phyloP scores from a whole-genome alignment of 1,284 basidiomycete genomes.

The Grifola frondosa region DNA sequence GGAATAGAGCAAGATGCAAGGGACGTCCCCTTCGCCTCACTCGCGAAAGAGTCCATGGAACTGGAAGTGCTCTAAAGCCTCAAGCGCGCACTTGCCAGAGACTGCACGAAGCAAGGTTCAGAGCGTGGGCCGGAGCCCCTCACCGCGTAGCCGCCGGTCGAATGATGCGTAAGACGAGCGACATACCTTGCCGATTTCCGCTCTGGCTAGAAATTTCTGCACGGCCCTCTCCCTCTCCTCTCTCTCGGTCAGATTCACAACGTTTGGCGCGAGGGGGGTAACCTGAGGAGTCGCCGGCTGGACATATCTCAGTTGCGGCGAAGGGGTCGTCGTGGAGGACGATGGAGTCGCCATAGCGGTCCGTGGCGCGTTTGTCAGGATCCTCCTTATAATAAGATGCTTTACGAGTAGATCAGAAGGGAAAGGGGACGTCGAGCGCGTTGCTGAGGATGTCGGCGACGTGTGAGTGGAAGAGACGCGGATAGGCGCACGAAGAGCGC shows the following conservation, averaged over 20 bases:
- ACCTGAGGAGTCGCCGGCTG: slow-evolving; percentile 41
- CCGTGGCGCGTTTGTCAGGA: slow-evolving; percentile 7
- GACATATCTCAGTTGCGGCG: slow-evolving; percentile 63
- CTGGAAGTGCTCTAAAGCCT: too few species aligned
- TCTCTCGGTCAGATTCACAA: slow-evolving; percentile 43
- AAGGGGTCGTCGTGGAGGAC: slow-evolving; percentile 75
- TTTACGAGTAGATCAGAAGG: slow-evolving; percentile 9
- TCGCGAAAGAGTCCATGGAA: too few species aligned
- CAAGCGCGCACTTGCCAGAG: too few species aligned
- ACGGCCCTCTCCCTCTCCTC: slow-evolving; percentile 64
- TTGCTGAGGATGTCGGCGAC: slow-evolving; percentile 17
- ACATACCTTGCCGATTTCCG: slow-evolving; percentile 74
- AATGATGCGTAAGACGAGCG: slow-evolving; percentile 21
- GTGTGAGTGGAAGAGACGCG: slow-evolving; percentile 24
- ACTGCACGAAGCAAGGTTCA: neutral
- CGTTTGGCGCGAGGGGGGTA: slow-evolving; percentile 31
- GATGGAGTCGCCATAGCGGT: slow-evolving; percentile 67
- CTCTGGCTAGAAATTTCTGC: slow-evolving; percentile 70
- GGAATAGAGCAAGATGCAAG: too few species aligned
- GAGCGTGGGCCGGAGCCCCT: slow-evolving; percentile 29
- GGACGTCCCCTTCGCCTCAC: too few species aligned
- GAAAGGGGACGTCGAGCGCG: slow-evolving; percentile 5
- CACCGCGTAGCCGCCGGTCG: slow-evolving; percentile 41
- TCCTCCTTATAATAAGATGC: neutral
- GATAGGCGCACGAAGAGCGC: slow-evolving; percentile 23